phyloP scores from a whole-genome alignment of 495 filamentous ascomycete species.

The Penicillium macrosclerotiorum region DNA sequence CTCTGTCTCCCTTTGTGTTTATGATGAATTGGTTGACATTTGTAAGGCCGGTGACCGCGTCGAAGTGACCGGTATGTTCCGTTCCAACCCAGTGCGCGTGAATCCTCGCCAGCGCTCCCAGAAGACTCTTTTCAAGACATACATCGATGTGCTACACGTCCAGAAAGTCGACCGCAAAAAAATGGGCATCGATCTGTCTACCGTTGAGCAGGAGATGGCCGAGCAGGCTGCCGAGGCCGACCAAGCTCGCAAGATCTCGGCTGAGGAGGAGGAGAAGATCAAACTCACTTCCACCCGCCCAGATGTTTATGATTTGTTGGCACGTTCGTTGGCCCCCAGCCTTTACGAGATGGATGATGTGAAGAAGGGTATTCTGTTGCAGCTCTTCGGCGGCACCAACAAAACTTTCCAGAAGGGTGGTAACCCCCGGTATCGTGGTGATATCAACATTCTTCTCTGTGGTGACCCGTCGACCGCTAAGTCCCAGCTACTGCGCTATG shows the following conservation, averaged over 20 bases:
- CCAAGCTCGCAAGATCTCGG: constrained; percentile 75
- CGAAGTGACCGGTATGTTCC: constrained; percentile 95
- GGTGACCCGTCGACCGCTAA: constrained; percentile 97
- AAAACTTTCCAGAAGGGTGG: constrained; percentile 97
- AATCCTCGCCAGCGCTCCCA: constrained; percentile 90
- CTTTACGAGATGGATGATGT: constrained; percentile 99
- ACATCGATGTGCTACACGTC: constrained; percentile 90
- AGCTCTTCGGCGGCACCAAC: constrained; percentile 98
- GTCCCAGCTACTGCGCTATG: constrained; percentile 89
- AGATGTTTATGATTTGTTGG: constrained; percentile 91
- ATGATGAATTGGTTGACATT: constrained; percentile 94
- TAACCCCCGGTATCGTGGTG: constrained; percentile 90
- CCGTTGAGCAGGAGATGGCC: constrained; percentile 79
- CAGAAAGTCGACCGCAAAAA: constrained; percentile 95
- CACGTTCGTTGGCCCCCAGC: constrained; percentile 88
- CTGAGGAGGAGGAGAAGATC: constrained; percentile 93
- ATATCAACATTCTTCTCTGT: constrained; percentile 95
- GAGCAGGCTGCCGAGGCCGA: constrained; percentile 74
- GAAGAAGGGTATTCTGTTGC: constrained; percentile 95
- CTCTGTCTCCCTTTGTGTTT: constrained; percentile 93
- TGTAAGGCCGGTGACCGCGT: constrained; percentile 97
- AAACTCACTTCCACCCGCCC: constrained; percentile 73
- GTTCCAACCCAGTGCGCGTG: constrained; percentile 90
- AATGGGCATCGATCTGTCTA: constrained; percentile 87
- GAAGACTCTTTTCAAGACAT: constrained; percentile 96